phyloP scores from a whole-genome alignment of 2,329 filamentous ascomycete genomes.

The Epichloe coenophiala region DNA sequence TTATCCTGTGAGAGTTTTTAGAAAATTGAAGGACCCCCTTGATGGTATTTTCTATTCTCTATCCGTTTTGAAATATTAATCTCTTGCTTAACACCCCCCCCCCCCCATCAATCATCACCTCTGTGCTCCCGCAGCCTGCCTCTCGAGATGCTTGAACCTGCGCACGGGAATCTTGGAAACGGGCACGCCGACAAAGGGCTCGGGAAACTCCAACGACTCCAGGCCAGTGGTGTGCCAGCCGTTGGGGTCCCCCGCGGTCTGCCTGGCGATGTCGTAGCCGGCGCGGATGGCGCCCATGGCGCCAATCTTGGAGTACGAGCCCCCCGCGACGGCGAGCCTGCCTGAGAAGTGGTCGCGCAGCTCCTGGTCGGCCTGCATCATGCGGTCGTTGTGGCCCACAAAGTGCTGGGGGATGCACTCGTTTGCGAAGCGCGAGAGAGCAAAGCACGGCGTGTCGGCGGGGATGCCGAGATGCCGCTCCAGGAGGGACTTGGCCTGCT shows the following conservation, averaged over 20 bases:
- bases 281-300: constrained; percentile 38
- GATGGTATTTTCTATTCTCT: not conserved
- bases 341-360: constrained; percentile 44
- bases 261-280: constrained; percentile 17
- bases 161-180: constrained; percentile 15
- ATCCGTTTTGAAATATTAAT: not conserved
- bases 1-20: no score
- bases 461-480: constrained; percentile 62
- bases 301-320: constrained; percentile 39
- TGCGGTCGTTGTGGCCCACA: constrained; percentile 57
- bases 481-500: constrained; percentile 57
- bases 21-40: not conserved
- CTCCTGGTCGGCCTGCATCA: constrained; percentile 42
- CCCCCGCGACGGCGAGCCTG: constrained; percentile 48
- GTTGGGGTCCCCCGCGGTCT: constrained; percentile 7
- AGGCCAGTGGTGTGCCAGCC: constrained; percentile 17
- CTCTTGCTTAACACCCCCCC: not conserved
- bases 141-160: constrained; percentile 7
- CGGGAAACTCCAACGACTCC: constrained; percentile 13
- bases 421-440: constrained; percentile 41
- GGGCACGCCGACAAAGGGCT: constrained; percentile 14
- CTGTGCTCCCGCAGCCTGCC: not conserved
- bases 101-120: not conserved
- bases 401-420: constrained; percentile 86
- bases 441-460: constrained; percentile 42